Evolutionary conservation across 2,329 filamentous ascomycete species (phyloP), one percentile per base, ranked within the genome.

Genomic region (Neonectria coccinea): DNA sequence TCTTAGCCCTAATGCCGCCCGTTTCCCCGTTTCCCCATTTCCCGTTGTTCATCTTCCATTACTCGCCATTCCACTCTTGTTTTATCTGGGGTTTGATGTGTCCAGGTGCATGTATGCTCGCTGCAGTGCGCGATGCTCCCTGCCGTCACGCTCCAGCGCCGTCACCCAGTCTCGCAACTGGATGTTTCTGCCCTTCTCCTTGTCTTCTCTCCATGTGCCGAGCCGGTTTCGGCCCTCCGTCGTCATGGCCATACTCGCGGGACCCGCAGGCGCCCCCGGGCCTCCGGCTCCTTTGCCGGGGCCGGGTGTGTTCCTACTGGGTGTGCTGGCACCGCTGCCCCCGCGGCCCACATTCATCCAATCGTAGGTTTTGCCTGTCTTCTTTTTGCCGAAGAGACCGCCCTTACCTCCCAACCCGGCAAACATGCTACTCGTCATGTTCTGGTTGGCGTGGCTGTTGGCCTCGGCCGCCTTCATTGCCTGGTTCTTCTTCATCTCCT

Each of bases 141-240:
- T 85, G 1, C 92, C 91, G 75, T 97, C 93, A 55, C 89, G 84
- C 77, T 97, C 94, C 51, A 97, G 84, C 64, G 92, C 92, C 20
- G 88, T 84, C 16, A 97, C 83, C 82, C 94, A 89, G 78, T 97
- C 95, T 59, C 95, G 87, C 56, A 97, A 82, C 80, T 97, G 94
- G 52, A 97, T 92, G 27, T 90, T 90, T 70, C 85, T 87, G 33
- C 93, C 93, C 75, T 91, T 91, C 22, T 91, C 88, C 57, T 88
- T 89, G 72, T 93, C 91, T 78, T 97, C 94, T 64, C 92, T 87
- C 86, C 90, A 92, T 16, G 86, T 85, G n/a, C 92, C 92, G 41
- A 93, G 81, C 57, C 89, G 87, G 57, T 89, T 88, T 25, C 87
- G 84, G 16, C 87, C 85, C 36, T 88, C 86, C 2, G 82, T 84